Base-by-base conservation (phyloP, 140 eudicot genomes). In the Stevia rebaudiana region DNA sequence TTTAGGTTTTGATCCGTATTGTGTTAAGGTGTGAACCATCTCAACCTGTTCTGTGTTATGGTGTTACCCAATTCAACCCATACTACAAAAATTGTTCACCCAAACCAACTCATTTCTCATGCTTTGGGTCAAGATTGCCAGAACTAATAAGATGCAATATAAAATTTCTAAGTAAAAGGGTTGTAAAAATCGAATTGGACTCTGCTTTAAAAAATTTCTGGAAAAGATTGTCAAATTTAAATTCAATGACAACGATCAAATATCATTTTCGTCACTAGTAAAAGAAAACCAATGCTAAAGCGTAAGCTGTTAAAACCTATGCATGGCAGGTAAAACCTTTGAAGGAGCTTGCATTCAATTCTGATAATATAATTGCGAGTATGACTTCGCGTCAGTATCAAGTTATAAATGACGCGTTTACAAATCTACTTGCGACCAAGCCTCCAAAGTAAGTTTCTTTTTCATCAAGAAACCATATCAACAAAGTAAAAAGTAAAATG, bases 311-410 rank as follows among this genome's bases (percentile, higher is more conserved):
- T 44, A 46, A 63, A 58, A 40, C 70, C 44, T 43, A 54, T 62
- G 17, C 63, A 62, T 51, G 73, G 61, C 84, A 90, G 97, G 88
- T 90, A 81, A 90, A 90, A 76, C 97, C 97, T 51, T 73, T 90
- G 69, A 84, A 90, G 76, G 97, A 90, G 78, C 84, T 90, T 13
- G 72, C 82, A 10, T 90, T 86, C 72, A 90, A 90, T 75, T 86
- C 97, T 66, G 86, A 74, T 67, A 80, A 82, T 57, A 87, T 90
- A 21, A 82, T 84, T 22, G 95, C 95, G 74, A 72, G 82, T 61
- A 90, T 90, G 95, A 86, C 97, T 39, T 90, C 97, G 67, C 91
- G 95, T 56, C 97, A 86, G 72, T 90, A 80, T 76, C 97, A 90
- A 68, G 88, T 90, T 70, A 86, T 90, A 79, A 82, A 84, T 40